Base-by-base conservation (phyloP, 129 eudicot genomes). In the Mikania micrantha region DNA sequence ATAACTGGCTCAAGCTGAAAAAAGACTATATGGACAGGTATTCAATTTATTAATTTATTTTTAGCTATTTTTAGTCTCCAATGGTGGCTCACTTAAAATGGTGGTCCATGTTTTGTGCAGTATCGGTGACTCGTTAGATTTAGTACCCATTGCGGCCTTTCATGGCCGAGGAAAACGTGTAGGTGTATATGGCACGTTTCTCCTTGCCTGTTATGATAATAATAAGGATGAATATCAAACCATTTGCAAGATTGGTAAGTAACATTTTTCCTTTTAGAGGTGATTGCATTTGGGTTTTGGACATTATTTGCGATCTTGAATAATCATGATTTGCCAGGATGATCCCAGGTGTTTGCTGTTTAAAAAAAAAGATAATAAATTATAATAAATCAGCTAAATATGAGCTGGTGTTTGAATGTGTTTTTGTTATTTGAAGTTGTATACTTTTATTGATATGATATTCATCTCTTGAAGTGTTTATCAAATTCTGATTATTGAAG, bases 11-110 rank as follows among this genome's bases (percentile, higher is more conserved):
- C 34, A 93, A 93, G 78, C 32, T 93, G 84, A 93, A 93, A 74
- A 93, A 93, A 69, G 98, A 93, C 76, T 93, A 93, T 62, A 88
- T 93, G 90, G 96, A 88, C 38, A 88, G 92, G 98, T 88, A 73
- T 54, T 57, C 20, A 27, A 9, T 13, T 53, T n/a, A n/a, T n/a
- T n/a, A n/a, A 52, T 52, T 3, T 11, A 25, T 54, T 12, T 25
- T 12, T 4, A 13, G n/a, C n/a, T n/a, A n/a, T n/a, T n/a, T 56
- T 27, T 13, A 27, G 62, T 25, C 28, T 27, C 38, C 62, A 27
- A 13, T 56, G 36, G 35, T 1, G 38, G 62, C 38, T 56, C 62
- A 56, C 5, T 27, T 64, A 27, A 27, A 19, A 32, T 54, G 32
- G 13, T 66, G 60, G 15, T 65, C 9, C 66, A 19, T 59, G 42